Evolutionary conservation across 2,329 filamentous ascomycete species (phyloP).

Genomic region (Cladorrhinum sp.): DNA sequence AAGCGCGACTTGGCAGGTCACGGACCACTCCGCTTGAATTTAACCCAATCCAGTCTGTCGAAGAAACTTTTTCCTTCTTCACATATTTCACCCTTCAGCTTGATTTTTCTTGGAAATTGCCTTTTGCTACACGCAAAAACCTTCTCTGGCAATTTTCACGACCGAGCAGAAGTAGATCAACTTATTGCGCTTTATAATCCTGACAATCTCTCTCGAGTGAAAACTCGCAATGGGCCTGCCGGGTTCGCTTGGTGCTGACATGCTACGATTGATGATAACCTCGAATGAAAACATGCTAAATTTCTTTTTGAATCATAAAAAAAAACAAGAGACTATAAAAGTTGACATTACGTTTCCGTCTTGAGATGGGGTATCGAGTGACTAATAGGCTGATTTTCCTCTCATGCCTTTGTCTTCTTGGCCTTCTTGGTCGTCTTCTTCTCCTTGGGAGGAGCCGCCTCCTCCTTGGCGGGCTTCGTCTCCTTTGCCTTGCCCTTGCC

Average conservation of each 20-base stretch:
- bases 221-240: conserved; percentile 40
- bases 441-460: conserved; percentile 24
- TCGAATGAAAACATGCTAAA: neutral
- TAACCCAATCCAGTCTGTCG: neutral
- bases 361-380: conserved; percentile 18
- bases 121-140: conserved; percentile 28
- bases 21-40: conserved; percentile 7
- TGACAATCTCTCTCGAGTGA: conserved; percentile 45
- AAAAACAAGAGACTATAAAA: conserved; percentile 1
- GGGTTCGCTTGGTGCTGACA: conserved; percentile 65
- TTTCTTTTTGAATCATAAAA: neutral
- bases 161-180: conserved; percentile 53
- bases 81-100: conserved; percentile 49
- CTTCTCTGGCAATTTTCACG: conserved; percentile 43
- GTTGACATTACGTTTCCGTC: conserved; percentile 2
- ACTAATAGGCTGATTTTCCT: conserved; percentile 5
- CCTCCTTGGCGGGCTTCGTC: conserved; percentile 25
- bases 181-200: conserved; percentile 57
- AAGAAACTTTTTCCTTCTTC: conserved; percentile 34
- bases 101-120: conserved; percentile 35
- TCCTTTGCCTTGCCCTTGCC: conserved; percentile 18
- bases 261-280: conserved; percentile 25
- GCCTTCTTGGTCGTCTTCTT: conserved; percentile 33
- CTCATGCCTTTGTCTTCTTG: conserved; percentile 35
- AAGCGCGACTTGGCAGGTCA: neutral